Conservation (phyloP, 441 rosid genomes). For the Pelargonium fulgidum region DNA sequence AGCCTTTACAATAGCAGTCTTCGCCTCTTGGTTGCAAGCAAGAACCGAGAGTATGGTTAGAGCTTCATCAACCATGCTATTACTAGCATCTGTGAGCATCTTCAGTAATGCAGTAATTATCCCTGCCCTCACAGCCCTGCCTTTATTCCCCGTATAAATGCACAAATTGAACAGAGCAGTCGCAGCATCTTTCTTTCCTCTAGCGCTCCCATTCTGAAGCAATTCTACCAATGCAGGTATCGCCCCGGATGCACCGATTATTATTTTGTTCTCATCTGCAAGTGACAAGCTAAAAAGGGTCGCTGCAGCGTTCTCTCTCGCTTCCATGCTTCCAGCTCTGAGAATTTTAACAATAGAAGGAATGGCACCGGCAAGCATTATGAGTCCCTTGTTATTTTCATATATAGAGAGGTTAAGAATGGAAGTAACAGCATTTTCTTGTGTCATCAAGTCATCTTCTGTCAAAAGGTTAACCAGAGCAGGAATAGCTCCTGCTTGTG, state of each 20-base stretch:
- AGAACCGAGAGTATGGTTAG: constrained; percentile 70
- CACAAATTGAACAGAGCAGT: constrained; percentile 82
- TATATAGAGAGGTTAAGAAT: constrained; percentile 82
- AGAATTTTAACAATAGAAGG: constrained; percentile 81
- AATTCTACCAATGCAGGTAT: constrained; percentile 67
- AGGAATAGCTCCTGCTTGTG: constrained; percentile 83
- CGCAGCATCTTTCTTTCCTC: constrained; percentile 93
- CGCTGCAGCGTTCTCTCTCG: constrained; percentile 87
- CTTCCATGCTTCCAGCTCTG: constrained; percentile 73
- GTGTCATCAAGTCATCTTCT: constrained; percentile 44
- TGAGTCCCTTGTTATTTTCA: constrained; percentile 65
- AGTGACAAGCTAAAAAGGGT: constrained; percentile 80
- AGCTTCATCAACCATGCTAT: constrained; percentile 64
- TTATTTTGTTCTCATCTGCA: constrained; percentile 79
- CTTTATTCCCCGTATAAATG: constrained; percentile 75
- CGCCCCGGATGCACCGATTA: constrained; percentile 89
- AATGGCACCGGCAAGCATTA: constrained; percentile 83
- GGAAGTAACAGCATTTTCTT: constrained; percentile 79
- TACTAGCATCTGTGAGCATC: constrained; percentile 56
- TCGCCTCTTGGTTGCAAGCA: constrained; percentile 68
- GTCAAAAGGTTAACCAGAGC: constrained; percentile 60
- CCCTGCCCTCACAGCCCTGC: constrained; percentile 79
- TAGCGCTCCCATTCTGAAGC: constrained; percentile 53
- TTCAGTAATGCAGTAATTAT: constrained; percentile 51
- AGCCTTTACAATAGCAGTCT: constrained; percentile 59